Evolutionary conservation across 805 yeast genomes (phyloP).

Genomic region (Saccharomycopsis selenospora): DNA sequence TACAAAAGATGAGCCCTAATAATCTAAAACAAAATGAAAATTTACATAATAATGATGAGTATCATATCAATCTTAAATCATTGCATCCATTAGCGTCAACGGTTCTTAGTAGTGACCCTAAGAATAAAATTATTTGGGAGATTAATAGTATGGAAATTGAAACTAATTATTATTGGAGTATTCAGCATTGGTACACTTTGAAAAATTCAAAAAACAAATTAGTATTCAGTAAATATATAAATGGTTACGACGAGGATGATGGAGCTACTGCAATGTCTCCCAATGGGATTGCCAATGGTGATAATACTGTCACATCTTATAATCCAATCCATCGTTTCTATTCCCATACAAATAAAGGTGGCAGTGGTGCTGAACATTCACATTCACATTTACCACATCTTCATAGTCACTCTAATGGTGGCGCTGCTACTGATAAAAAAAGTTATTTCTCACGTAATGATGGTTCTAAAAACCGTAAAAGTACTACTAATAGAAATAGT

Average conservation of each 20-base stretch:
- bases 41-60: not conserved
- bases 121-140: slow-evolving; percentile 8
- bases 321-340: slow-evolving; percentile 1
- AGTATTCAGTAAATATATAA: slow-evolving; percentile 2
- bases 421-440: not conserved
- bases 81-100: not conserved
- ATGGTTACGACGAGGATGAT: not conserved
- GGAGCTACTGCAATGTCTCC: not conserved
- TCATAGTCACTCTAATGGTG: too few species aligned
- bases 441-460: not conserved
- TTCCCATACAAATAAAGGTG: not conserved
- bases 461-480: not conserved
- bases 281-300: not conserved
- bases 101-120: not conserved
- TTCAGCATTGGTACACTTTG: slow-evolving; percentile 7
- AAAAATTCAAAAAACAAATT: slow-evolving; percentile 3
- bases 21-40: not conserved
- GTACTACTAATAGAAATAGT: not conserved
- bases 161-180: slow-evolving; percentile 10
- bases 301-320: not conserved
- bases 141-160: slow-evolving; percentile 4
- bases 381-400: too few species aligned
- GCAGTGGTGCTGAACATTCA: not conserved
- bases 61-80: not conserved
- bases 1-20: not conserved